Evolutionary conservation across 2,329 filamentous ascomycete genomes (phyloP), one percentile per base, ranked within the genome.

Genomic region (Acephala macrosclerotiorum): DNA sequence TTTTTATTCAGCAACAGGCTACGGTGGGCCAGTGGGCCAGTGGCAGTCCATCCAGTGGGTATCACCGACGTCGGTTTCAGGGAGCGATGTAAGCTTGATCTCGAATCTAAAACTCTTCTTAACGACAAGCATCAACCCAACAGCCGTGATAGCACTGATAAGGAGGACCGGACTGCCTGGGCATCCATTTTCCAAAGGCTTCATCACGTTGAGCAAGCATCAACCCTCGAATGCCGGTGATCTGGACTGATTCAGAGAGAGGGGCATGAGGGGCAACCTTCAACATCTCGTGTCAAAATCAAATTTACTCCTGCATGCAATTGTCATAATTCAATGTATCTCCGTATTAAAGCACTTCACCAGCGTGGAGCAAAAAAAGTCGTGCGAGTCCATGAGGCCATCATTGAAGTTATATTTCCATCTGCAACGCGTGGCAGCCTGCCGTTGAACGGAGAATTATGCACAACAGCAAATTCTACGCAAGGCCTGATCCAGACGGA

Each of bases 391-490:
- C 45, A 49, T n/a, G 45, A 25, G 45, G 14, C 26, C 51, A 20
- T 29, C 22, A 3, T 55, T 26, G 55, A 36, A 25, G 33, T 57
- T 57, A 9, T 36, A 57, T 22, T 18, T 12, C 7, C 18, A 20
- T 36, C 55, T 57, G 55, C 55, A 57, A 11, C 33, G 55, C 55
- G 38, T 33, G 56, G 35, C 18, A 55, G 35, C 25, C 40, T 29
- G 26, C 58, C 60, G 47, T 57, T 33, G 36, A 36, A 53, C 42
- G 59, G 42, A 59, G 18, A 55, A 61, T 60, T 16, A 60, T 60
- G 36, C 61, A 60, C 35, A 58, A 29, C 56, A 51, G 20, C 47
- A 59, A 61, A 61, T 61, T 61, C 63, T 58, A 65, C 59, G 58
- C 38, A 45, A 25, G 25, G 38, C 51, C 35, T 42, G 20, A 51